Evolutionary conservation across 345 rosid genomes (phyloP), one percentile per base, ranked within the genome.

Genomic region (Conringia planisiliqua): DNA sequence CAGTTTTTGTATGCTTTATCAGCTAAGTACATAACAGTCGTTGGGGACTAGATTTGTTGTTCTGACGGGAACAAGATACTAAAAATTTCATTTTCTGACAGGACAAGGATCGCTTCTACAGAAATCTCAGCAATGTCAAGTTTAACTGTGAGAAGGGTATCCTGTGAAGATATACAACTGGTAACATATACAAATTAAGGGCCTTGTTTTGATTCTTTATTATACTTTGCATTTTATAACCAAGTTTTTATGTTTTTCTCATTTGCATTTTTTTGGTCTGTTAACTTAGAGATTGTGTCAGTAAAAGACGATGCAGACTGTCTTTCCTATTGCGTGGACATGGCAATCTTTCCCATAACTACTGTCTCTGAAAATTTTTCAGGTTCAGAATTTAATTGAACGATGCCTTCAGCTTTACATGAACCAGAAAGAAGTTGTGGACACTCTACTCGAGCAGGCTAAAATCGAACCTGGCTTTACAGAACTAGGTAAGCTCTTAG

Each of bases 401-500:
- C 78, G 95, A 52, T 94, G 98, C 66, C 88, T 94, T 61, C 97
- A 91, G 71, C 82, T 90, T 69, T 90, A 94, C 85, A 94, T 91
- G 97, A 90, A 82, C 38, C 89, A 84, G 80, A 86, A 87, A 73
- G 98, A 94, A 85, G 98, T 86, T 35, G 86, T 88, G 61, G 88
- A 91, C 20, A 87, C 97, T 61, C 85, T 94, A 39, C 78, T 86
- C 55, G 83, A 72, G 29, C 90, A 90, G 66, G 93, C 92, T 71
- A 86, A 87, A 80, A 88, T 94, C 79, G 97, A 94, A 74, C 97
- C 93, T 72, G 89, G 89, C 56, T 91, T 94, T 82, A 94, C 98
- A 5, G 87, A 90, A 65, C 83, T 90, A 24, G 98, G 98, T 94
- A 84, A 75, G 42, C n/a, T 24, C 16, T 67, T 66, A 0, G 14